These are phyloP conservation scores for Apiospora phragmitis DNA, from an alignment of 2,329 filamentous ascomycete species.

Conservation along the genomic window DNA sequence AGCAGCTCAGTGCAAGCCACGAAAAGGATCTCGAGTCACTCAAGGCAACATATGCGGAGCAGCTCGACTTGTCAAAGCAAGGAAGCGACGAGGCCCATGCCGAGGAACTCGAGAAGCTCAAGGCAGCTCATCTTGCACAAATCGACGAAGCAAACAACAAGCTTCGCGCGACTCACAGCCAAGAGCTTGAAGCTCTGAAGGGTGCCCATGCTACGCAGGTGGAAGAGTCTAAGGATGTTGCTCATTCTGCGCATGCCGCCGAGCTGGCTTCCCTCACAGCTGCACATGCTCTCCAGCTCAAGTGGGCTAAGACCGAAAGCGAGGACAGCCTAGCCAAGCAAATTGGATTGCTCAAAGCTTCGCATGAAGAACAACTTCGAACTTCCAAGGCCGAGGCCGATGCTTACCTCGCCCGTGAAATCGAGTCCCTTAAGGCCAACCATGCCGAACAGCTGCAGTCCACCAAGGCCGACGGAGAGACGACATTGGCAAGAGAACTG, in stretches of 20 bases:
- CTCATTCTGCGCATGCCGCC: constrained; percentile 21
- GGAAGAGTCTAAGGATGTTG: constrained; percentile 22
- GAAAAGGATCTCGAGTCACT: constrained; percentile 17
- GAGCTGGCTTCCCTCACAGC: constrained; percentile 27
- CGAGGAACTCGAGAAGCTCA: constrained; percentile 17
- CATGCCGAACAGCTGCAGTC: constrained; percentile 29
- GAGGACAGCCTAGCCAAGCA: constrained; percentile 20
- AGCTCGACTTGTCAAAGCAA: constrained; percentile 13
- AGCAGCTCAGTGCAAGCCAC: constrained; percentile 14
- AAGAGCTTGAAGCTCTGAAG: constrained; percentile 17
- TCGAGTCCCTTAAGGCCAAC: constrained; percentile 25
- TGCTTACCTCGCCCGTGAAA: constrained; percentile 22
- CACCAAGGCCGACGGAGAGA: constrained; percentile 27
- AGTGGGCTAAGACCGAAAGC: constrained; percentile 27
- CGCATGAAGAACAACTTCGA: constrained; percentile 11
- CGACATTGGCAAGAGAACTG: constrained; percentile 15
- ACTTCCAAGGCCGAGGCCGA: constrained; percentile 18
- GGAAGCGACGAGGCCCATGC: constrained; percentile 16
- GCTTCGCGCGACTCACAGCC: constrained; percentile 11
- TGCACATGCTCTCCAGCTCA: constrained; percentile 27
- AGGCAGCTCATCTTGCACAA: constrained; percentile 14
- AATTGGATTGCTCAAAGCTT: constrained; percentile 2
- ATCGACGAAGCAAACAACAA: constrained; percentile 14
- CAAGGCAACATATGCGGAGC: constrained; percentile 12
- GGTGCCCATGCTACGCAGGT: constrained; percentile 22